Base-by-base conservation (phyloP, 1,284 basidiomycete genomes). In the Schizopora paradoxa region DNA sequence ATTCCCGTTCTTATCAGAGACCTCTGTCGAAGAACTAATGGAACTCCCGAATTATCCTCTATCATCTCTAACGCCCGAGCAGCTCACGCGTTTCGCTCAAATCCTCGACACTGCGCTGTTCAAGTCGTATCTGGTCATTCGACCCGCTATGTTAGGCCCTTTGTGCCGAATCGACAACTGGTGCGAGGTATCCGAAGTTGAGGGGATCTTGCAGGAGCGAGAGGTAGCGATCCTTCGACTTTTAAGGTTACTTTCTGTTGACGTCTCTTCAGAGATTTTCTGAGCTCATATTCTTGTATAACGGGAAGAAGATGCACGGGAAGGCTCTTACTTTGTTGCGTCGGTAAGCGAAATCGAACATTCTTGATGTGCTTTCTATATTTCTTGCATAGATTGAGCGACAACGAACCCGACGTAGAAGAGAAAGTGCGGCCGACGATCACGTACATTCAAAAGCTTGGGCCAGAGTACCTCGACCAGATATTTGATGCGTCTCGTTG, bases 101-200 rank as follows among this genome's bases (percentile, higher is more conserved):
- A 82, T 97, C 16, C 88, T 98, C 16, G 93, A 99, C 61, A 99
- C 96, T 0, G 92, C 90, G 6, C 67, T 99, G 53, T 94, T 99
- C 69, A 96, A 96, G 66, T 86, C 86, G 6, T 98, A 96, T 62
- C 68, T 99, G 16, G 73, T 88, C 28, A 86, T 86, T 23, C 75
- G 88, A 46, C 93, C 95, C 0, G 80, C 77, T 6, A 68, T 99
- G 48, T 70, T 99, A 4, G 92, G 91, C 0, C 81, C 91, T 19
- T 65, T 99, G 34, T 98, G 95, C 64, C 77, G 96, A 29, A 73
- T 95, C 31, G 81, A 90, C 16, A 98, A 98, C 64, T 99, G 93
- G 91, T 98, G 94, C 65, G 92, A 98, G 59, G 92, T 98, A 0
- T 82, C 83, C 1, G 91, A 98, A 60, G 91, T 99, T 0, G 93